These are phyloP conservation scores for Aquilaria yunnanensis DNA, from an alignment of 345 rosid species.

Conservation along the genomic window DNA sequence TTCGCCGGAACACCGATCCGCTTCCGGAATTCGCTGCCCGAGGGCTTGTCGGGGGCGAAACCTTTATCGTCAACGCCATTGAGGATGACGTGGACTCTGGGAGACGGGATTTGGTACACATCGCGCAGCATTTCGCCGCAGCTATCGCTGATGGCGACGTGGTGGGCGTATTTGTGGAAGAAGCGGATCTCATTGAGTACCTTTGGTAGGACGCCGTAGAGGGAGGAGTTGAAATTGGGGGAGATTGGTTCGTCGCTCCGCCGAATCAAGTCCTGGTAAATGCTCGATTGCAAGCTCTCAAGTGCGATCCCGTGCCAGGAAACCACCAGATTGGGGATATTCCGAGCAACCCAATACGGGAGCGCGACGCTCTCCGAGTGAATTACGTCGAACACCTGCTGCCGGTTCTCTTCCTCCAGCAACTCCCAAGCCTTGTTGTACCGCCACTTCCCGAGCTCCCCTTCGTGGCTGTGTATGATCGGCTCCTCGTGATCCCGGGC, in stretches of 20 bases:
- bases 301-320: constrained; percentile 96
- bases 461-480: constrained; percentile 58
- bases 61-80: constrained; percentile 75
- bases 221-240: constrained; percentile 36
- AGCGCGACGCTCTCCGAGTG: constrained; percentile 93
- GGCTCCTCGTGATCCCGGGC: constrained; percentile 15
- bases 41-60: constrained; percentile 32
- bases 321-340: constrained; percentile 59
- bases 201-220: constrained; percentile 62
- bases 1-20: constrained; percentile 44
- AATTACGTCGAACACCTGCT: constrained; percentile 57
- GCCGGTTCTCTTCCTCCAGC: constrained; percentile 54
- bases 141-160: constrained; percentile 88
- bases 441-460: constrained; percentile 66
- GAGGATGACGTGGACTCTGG: constrained; percentile 84
- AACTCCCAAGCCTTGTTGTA: constrained; percentile 85
- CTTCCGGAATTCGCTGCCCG: constrained; percentile 52
- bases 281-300: constrained; percentile 71
- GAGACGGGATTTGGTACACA: constrained; percentile 73
- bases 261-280: constrained; percentile 73
- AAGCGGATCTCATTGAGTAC: constrained; percentile 78
- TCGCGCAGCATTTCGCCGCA: constrained; percentile 93
- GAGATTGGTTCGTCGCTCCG: constrained; percentile 54
- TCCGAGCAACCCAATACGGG: constrained; percentile 66
- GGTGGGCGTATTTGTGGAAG: constrained; percentile 71